Conservation (phyloP, 148 eudicot genomes). For the Vaccinium darrowii region DNA sequence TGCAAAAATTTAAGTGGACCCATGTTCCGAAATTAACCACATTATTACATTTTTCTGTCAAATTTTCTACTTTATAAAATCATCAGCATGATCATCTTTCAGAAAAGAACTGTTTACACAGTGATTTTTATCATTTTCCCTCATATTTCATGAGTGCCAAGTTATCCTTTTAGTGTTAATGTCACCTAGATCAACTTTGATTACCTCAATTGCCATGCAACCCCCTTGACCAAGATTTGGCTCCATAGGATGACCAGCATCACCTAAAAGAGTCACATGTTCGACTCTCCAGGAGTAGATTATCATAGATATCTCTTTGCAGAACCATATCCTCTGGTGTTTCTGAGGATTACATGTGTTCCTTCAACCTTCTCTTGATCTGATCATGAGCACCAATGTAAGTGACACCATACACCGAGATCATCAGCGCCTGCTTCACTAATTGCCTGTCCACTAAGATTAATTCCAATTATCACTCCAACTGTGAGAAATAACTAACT, state of each 20-base stretch:
- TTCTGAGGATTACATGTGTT: conserved; percentile 33
- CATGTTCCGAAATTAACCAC: not conserved
- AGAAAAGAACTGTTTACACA: not conserved
- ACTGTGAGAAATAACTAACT: conserved; percentile 7
- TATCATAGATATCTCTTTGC: conserved; percentile 26
- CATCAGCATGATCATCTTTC: not conserved
- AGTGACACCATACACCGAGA: conserved; percentile 99
- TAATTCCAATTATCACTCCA: conserved; percentile 15
- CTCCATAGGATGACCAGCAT: no score
- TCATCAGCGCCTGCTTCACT: conserved; percentile 99
- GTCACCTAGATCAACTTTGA: not conserved
- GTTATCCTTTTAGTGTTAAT: not conserved
- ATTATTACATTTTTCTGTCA: not conserved
- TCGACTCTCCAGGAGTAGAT: conserved; percentile 26
- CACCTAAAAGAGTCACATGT: conserved; percentile 26
- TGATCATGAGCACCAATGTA: conserved; percentile 96
- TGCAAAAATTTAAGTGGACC: not conserved
- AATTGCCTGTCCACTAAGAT: conserved; percentile 87
- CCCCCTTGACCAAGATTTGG: no score
- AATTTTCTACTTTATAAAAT: not conserved
- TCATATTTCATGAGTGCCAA: not conserved
- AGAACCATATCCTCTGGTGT: conserved; percentile 23
- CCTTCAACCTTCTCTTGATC: conserved; percentile 88
- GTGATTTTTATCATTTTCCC: not conserved
- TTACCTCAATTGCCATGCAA: no score